Evolutionary conservation across 495 filamentous ascomycete genomes (phyloP).

Genomic region (Cercophora samala): DNA sequence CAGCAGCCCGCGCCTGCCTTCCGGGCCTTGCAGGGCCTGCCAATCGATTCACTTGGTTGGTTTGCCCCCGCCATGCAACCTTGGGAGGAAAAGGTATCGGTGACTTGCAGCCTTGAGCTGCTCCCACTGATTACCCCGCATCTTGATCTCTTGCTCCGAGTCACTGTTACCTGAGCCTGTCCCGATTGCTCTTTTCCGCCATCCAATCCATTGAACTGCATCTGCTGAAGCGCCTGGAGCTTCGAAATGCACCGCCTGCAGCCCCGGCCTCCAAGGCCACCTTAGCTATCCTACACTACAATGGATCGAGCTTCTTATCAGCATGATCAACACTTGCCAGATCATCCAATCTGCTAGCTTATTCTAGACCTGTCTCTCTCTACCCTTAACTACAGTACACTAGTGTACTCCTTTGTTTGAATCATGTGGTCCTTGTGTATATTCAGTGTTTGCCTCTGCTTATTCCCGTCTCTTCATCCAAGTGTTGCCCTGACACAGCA

Average conservation of each 20-base stretch:
- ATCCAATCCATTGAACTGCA: neutral
- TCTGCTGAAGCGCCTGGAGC: neutral
- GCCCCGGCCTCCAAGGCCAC: too few relatives aligned
- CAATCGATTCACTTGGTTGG: neutral
- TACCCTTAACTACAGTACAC: neutral
- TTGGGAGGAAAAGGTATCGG: neutral
- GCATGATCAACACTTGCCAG: neutral
- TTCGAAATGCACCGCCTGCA: neutral
- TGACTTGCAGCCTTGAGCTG: conserved; percentile 7
- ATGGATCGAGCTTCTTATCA: neutral
- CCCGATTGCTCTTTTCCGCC: conserved; percentile 4
- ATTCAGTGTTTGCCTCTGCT: neutral
- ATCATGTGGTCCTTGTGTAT: neutral
- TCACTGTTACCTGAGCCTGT: neutral
- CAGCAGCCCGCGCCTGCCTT: neutral
- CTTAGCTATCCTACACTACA: neutral
- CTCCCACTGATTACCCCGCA: neutral
- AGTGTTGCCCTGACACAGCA: neutral
- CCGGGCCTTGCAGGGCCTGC: neutral
- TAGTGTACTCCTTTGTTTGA: neutral
- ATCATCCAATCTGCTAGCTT: neutral
- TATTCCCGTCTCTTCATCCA: conserved; percentile 6
- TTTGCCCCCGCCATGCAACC: neutral
- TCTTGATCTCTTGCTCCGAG: neutral
- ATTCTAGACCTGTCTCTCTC: neutral